Base-by-base conservation (phyloP, 2,329 filamentous ascomycete species). In the Sporothrix pseudoabietina region DNA sequence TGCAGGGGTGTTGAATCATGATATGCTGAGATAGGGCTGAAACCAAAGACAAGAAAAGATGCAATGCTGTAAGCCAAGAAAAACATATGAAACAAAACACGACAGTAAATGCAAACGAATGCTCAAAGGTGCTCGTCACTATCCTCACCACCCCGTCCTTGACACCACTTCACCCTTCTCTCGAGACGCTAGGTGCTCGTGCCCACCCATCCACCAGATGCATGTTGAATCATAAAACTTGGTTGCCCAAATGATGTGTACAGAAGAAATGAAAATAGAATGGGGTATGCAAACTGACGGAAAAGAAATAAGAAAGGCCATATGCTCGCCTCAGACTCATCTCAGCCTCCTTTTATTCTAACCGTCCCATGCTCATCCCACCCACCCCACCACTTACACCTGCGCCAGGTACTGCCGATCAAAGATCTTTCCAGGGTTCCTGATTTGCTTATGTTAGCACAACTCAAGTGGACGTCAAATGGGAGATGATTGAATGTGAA, bases 361-460 rank as follows among this genome's bases (percentile, higher is more conserved):
- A 35, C 19, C 30, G 8, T 26, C 35, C 16, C 19, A 39, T 8
- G 9, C 19, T 47, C 12, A 0, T 12, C 39, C 47, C 22, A 44
- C 39, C 19, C 39, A 30, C 55, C 3, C 16, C 39, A 41, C 41
- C 22, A 16, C 41, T 52, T 55, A 57, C 57, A 26, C 12, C 16
- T 49, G 32, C 30, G 44, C 47, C 3, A 61, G 26, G 9, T 61
- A 41, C 16, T 78, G 85, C 22, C 88, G 83, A 76, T 97, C 92
- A 82, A 97, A 94, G 76, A 97, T 95, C 84, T 97, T 97, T 0
- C 94, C 94, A 0, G 94, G 94, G 77, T 97, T 97, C 78, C 80
- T 81, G 74, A 30, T 26, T 35, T 26, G 26, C 26, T 2, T 68
- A 71, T 77, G 76, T 57, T 3, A 22, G 32, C 32, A 10, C 8